phyloP scores from a whole-genome alignment of 2,329 filamentous ascomycete species.

The Diplodia mutila region DNA sequence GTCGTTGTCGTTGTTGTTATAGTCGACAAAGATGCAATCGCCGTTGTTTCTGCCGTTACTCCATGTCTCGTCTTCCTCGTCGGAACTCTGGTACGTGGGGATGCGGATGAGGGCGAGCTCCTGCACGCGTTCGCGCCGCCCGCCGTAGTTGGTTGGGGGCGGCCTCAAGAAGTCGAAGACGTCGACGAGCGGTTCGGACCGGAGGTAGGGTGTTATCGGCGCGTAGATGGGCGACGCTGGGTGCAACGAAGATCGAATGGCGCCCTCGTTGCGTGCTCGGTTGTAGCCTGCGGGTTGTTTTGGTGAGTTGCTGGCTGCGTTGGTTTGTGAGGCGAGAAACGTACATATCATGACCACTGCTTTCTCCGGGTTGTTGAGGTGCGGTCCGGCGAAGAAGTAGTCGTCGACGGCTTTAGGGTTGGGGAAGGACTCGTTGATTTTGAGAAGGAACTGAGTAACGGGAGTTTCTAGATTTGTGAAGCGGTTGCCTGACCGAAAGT shows the following conservation, averaged over 20 bases:
- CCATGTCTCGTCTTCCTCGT: too few relatives aligned
- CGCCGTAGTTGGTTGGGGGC: background rate
- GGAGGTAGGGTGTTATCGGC: background rate
- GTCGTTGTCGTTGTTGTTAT: too few relatives aligned
- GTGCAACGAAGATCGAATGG: background rate
- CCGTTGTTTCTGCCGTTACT: too few relatives aligned
- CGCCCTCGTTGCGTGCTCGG: background rate
- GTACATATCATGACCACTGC: background rate
- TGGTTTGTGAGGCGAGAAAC: background rate
- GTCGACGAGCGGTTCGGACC: background rate
- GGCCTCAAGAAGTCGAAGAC: background rate
- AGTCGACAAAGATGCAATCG: too few relatives aligned
- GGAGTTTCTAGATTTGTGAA: background rate
- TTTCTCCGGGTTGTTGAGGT: background rate
- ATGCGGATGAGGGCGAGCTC: background rate
- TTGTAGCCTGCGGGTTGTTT: background rate
- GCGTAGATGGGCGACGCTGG: background rate
- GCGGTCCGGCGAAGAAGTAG: background rate
- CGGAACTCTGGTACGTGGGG: background rate
- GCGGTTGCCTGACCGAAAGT: background rate
- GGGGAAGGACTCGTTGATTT: background rate
- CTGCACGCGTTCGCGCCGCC: background rate
- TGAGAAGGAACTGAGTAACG: background rate
- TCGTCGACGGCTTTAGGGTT: background rate
- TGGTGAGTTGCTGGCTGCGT: background rate